Evolutionary conservation across 2,329 filamentous ascomycete species (phyloP), one percentile per base, ranked within the genome.

Genomic region (Calonectria leucothoes): DNA sequence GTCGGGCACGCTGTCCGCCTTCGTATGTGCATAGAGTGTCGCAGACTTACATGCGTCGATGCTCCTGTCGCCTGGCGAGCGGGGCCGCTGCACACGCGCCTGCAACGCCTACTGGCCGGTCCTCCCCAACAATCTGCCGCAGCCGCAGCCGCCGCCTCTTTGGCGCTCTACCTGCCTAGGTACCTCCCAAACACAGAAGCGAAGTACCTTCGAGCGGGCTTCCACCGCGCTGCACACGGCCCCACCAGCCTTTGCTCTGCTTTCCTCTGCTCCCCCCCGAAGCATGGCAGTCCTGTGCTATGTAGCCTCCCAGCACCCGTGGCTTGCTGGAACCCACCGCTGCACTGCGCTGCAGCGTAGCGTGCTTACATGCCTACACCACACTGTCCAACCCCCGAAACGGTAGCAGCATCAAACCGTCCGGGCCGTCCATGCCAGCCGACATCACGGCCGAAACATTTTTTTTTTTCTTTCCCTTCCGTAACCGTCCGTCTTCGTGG

Each of bases 11-110:
- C 66, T 61, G 66, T 69, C 57, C 45, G 45, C 66, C 66, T 69
- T 63, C 55, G 27, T 64, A 39, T 63, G 66, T 63, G 52, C 66
- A 69, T 69, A 27, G 42, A 52, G 45, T 49, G 66, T 69, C 66
- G 59, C 66, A 59, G 66, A 63, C 66, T 63, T 69, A 69, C 66
- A 69, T 69, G 66, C 66, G 31, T 63, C 48, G 66, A 69, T 59
- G 37, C 66, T 63, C 59, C 55, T 63, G n/a, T 37, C 45, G 55
- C 35, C 66, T 59, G 66, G 66, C 66, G 42, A 23, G 66, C 66
- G 66, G 66, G 66, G 66, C 66, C 55, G 66, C 42, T 61, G 66
- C 55, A 69, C 42, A 59, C 66, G 66, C 39, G 23, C 39, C 55
- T 69, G 55, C 48, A 51, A 57, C 23, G 39, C 27, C n/a, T 39